phyloP scores from a whole-genome alignment of 2,329 filamentous ascomycete species.

The Arthrobotrys conoides region DNA sequence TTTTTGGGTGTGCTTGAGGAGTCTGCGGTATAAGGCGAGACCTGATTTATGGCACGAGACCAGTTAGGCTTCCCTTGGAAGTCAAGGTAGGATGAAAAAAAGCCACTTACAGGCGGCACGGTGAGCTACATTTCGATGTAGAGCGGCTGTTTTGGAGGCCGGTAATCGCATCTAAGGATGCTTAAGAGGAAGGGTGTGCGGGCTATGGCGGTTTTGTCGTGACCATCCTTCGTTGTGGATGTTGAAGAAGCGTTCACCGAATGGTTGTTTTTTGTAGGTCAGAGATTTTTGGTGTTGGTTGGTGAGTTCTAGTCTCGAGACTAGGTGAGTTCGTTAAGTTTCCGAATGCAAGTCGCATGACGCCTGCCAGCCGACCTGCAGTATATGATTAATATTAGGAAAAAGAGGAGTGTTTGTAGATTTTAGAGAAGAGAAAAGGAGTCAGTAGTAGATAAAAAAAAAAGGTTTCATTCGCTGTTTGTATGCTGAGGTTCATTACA shows the following conservation, averaged over 20 bases:
- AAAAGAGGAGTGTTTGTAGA: neutral
- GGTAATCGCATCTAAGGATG: slow-evolving; percentile 57
- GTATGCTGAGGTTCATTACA: slow-evolving; percentile 57
- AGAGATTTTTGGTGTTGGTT: slow-evolving; percentile 37
- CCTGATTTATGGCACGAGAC: slow-evolving; percentile 29
- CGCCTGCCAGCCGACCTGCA: neutral
- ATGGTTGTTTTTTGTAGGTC: neutral
- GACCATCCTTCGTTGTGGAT: slow-evolving; percentile 30
- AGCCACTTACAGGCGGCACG: slow-evolving; percentile 44
- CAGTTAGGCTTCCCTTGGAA: neutral
- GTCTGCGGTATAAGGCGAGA: slow-evolving; percentile 56
- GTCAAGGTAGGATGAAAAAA: neutral
- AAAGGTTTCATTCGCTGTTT: slow-evolving; percentile 41
- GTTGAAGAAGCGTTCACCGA: neutral
- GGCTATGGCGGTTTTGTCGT: slow-evolving; percentile 40
- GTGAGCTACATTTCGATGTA: slow-evolving; percentile 58
- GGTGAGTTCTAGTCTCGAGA: too few species aligned
- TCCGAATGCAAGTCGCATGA: neutral
- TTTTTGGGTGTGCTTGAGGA: slow-evolving; percentile 50
- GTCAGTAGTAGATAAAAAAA: neutral
- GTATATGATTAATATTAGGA: neutral
- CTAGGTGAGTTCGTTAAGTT: neutral
- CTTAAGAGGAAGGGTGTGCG: slow-evolving; percentile 6
- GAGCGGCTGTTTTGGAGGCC: slow-evolving; percentile 28
- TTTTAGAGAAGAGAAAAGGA: neutral